Evolutionary conservation across 2,329 filamentous ascomycete genomes (phyloP).

Genomic region (Ascochyta pisi): DNA sequence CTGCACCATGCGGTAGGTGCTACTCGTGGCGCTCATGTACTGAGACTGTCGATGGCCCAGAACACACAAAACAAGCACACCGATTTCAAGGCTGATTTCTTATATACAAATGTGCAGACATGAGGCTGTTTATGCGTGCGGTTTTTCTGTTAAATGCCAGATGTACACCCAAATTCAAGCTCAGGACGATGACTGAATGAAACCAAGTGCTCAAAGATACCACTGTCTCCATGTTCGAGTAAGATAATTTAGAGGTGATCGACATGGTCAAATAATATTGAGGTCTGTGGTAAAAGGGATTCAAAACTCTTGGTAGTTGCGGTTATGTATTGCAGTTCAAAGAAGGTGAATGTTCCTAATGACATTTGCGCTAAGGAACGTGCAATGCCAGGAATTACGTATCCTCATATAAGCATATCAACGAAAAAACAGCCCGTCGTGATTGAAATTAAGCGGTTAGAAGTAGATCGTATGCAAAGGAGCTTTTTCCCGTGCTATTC

Average conservation of each 20-base stretch:
- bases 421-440: too few relatives aligned
- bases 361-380: too few relatives aligned
- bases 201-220: not conserved
- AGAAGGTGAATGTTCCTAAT: too few relatives aligned
- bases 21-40: not conserved
- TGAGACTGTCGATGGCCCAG: not conserved
- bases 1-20: not conserved
- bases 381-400: too few relatives aligned
- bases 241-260: not conserved
- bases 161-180: not conserved
- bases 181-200: not conserved
- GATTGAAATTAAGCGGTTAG: too few relatives aligned
- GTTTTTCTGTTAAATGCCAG: not conserved
- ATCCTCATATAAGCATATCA: too few relatives aligned
- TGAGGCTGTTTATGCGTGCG: not conserved
- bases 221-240: not conserved
- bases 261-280: too few relatives aligned
- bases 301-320: too few relatives aligned
- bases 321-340: too few relatives aligned
- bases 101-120: not conserved
- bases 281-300: too few relatives aligned
- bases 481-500: too few relatives aligned
- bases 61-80: not conserved
- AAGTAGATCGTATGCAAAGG: too few relatives aligned
- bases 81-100: not conserved